Percentiles rank a stretch among this genome's conserved stretches.
These are phyloP conservation scores for Microcyclospora tardicrescens DNA, from an alignment of 2,329 filamentous ascomycete species.

Conservation along the genomic window DNA sequence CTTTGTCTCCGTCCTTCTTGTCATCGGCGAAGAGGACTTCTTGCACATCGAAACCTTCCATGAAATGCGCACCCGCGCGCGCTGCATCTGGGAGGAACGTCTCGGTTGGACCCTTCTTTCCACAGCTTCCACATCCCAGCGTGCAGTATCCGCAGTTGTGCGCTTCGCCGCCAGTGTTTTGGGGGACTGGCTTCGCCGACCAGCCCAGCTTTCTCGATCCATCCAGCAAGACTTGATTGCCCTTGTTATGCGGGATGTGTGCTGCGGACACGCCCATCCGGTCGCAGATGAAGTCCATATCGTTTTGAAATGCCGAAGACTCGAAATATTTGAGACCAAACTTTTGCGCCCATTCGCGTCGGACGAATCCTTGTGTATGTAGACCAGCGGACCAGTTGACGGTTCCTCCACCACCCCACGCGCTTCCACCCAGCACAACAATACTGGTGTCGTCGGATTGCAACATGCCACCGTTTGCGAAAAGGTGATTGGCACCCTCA, in stretches of 20 bases:
- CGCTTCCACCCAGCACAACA: slow-evolving; percentile 52
- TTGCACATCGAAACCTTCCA: slow-evolving; percentile 68
- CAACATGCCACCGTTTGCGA: slow-evolving; percentile 51
- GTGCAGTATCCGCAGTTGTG: slow-evolving; percentile 61
- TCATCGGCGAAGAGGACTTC: slow-evolving; percentile 54
- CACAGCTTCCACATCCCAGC: slow-evolving; percentile 47
- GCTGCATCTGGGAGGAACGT: slow-evolving; percentile 71
- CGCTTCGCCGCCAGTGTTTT: slow-evolving; percentile 61
- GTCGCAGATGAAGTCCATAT: slow-evolving; percentile 63
- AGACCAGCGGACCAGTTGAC: slow-evolving; percentile 68
- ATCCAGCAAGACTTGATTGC: slow-evolving; percentile 60
- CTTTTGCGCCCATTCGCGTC: slow-evolving; percentile 64
- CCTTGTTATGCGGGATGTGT: slow-evolving; percentile 57
- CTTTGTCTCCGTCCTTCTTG: slow-evolving; percentile 33
- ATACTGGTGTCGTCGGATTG: slow-evolving; percentile 39
- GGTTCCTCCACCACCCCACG: slow-evolving; percentile 77
- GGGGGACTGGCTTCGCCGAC: slow-evolving; percentile 53
- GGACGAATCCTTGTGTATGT: slow-evolving; percentile 61
- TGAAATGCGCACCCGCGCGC: slow-evolving; percentile 61
- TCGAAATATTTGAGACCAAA: slow-evolving; percentile 60
- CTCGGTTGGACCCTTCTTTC: slow-evolving; percentile 67
- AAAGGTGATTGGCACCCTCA: slow-evolving; percentile 50
- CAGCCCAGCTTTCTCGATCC: slow-evolving; percentile 64
- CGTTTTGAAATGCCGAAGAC: slow-evolving; percentile 60
- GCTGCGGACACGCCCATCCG: slow-evolving; percentile 62